Base-by-base conservation (phyloP, 2,329 filamentous ascomycete genomes). In the Blastomyces parvus region DNA sequence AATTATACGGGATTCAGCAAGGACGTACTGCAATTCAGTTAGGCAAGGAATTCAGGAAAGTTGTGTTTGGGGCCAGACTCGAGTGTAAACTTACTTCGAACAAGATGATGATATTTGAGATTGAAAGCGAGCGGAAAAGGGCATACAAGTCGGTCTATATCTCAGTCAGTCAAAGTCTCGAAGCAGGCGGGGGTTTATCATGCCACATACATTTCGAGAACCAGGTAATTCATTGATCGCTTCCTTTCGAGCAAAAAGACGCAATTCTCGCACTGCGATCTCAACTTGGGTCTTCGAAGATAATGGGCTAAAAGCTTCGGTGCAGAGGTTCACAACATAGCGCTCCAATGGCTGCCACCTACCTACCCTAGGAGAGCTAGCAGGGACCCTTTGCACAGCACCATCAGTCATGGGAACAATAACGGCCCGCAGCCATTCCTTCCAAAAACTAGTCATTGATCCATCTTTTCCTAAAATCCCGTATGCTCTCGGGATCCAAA, bases 281-380 rank as follows among this genome's bases (percentile, higher is more conserved):
- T 99, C 94, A 40, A 97, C 91, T 74, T 99, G 94, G 0, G 93
- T 97, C 77, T 95, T 93, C 48, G 94, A 97, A 42, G 89, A 89
- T 60, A 96, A 85, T 1, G 94, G 94, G 71, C 89, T 93, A 71
- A 95, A 88, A 1, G 94, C 94, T 77, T 97, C 93, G 11, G 92
- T 92, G 77, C 94, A 99, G 42, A 99, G 82, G 74, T 97, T 97
- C 77, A 97, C 88, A 42, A 99, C 92, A 74, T 97, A 99, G 72
- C 92, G 87, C 79, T 99, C 94, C 65, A 99, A 79, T 17, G 94
- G 94, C 74, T 97, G 93, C 94, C 94, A 99, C 72, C 91, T 86
- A 55, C 94, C 94, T 67, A 96, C 86, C 70, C 87, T 90, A 14
- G 94, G 92, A 5, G 93, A 97, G 75, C 88, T 96, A 11, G 90